Conservation (phyloP, 176 grass and related monocot species). For the Avena eriantha region DNA sequence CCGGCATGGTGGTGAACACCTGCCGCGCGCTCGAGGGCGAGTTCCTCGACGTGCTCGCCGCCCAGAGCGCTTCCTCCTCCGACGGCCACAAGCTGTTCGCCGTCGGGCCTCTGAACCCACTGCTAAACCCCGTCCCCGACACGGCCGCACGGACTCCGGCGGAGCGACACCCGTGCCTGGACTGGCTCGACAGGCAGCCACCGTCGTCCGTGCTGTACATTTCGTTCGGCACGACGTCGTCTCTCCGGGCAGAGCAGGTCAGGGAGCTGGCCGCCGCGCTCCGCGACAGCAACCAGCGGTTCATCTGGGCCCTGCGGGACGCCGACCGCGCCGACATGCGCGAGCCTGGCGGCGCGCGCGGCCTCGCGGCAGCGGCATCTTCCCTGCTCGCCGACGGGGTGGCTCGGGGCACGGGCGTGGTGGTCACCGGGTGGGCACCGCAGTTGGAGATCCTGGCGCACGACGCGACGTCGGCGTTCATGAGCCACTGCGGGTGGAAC, state of each 20-base stretch:
- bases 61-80: conserved; percentile 34
- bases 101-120: conserved; percentile 58
- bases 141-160: background rate
- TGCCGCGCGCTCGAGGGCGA: conserved; percentile 65
- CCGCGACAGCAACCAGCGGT: conserved; percentile 34
- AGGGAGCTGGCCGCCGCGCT: conserved; percentile 64
- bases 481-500: conserved; percentile 94
- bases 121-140: background rate
- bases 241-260: conserved; percentile 57
- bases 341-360: background rate
- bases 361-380: conserved; percentile 22
- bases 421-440: conserved; percentile 65
- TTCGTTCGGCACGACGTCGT: conserved; percentile 76
- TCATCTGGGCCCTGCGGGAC: conserved; percentile 54
- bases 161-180: conserved; percentile 53
- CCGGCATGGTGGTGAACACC: conserved; percentile 62
- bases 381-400: background rate
- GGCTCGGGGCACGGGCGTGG: background rate
- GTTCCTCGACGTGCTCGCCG: conserved; percentile 56
- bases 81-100: conserved; percentile 53
- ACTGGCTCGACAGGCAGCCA: conserved; percentile 72
- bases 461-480: conserved; percentile 63
- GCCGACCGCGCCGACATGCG: conserved; percentile 47
- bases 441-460: conserved; percentile 68
- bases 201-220: conserved; percentile 71